phyloP scores from a whole-genome alignment of 2,329 filamentous ascomycete species.

The Aspergillus sp. region DNA sequence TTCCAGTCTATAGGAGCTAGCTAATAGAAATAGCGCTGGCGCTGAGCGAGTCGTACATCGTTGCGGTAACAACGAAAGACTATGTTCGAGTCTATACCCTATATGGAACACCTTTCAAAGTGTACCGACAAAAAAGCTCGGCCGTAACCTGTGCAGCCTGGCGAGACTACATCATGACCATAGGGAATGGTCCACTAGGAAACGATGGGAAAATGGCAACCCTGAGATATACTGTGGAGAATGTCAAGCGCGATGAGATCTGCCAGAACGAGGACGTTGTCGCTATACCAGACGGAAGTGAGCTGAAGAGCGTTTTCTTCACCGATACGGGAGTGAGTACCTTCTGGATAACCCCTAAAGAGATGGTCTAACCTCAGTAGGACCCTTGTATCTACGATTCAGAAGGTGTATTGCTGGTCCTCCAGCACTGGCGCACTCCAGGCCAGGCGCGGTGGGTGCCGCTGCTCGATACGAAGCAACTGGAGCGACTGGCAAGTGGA shows the following conservation, averaged over 20 bases:
- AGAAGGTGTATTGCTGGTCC: constrained; percentile 80
- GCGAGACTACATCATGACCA: constrained; percentile 93
- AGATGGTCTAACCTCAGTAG: constrained; percentile 41
- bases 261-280: constrained; percentile 93
- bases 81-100: constrained; percentile 93
- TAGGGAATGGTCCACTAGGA: constrained; percentile 86
- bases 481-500: constrained; percentile 79
- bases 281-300: constrained; percentile 72
- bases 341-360: background rate
- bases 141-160: constrained; percentile 92
- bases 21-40: constrained; percentile 64
- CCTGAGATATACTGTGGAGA: constrained; percentile 88
- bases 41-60: constrained; percentile 85
- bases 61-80: constrained; percentile 80
- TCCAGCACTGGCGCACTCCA: constrained; percentile 85
- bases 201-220: constrained; percentile 70
- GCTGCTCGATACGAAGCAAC: constrained; percentile 80
- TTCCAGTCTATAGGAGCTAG: background rate
- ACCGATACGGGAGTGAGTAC: constrained; percentile 76
- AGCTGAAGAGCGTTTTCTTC: constrained; percentile 83
- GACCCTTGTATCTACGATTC: constrained; percentile 97
- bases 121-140: constrained; percentile 91
- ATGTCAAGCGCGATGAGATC: constrained; percentile 90
- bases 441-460: constrained; percentile 90
- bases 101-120: constrained; percentile 82